phyloP scores from a whole-genome alignment of 2,329 filamentous ascomycete species.

The Ophiostoma montium region DNA sequence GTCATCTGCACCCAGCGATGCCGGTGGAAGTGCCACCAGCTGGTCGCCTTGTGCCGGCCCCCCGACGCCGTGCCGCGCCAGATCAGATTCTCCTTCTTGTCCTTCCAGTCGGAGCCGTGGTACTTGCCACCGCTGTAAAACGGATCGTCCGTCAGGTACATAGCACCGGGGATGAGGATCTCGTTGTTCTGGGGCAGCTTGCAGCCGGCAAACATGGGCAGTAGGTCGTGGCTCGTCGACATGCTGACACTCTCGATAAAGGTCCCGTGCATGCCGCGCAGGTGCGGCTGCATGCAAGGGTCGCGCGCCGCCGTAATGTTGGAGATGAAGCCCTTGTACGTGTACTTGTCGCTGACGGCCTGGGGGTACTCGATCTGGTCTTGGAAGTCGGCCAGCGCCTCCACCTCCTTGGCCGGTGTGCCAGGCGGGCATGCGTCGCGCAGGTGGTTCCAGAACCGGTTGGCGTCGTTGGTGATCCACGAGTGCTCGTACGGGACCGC shows the following conservation, averaged over 20 bases:
- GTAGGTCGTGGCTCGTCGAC: slow-evolving; percentile 33
- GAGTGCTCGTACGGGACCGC: slow-evolving; percentile 25
- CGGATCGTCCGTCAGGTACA: slow-evolving; percentile 45
- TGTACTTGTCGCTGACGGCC: slow-evolving; percentile 14
- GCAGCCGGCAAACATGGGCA: slow-evolving; percentile 45
- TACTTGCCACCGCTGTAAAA: slow-evolving; percentile 42
- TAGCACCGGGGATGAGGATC: slow-evolving; percentile 45
- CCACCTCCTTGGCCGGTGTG: slow-evolving; percentile 28
- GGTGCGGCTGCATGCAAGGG: slow-evolving; percentile 37
- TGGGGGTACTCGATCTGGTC: slow-evolving; percentile 7
- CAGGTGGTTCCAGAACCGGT: slow-evolving; percentile 43
- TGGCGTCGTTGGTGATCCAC: slow-evolving; percentile 32
- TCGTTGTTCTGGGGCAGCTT: slow-evolving; percentile 47
- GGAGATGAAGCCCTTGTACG: slow-evolving; percentile 31
- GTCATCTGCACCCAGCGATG: slow-evolving; percentile 57
- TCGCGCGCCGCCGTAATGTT: slow-evolving; percentile 42
- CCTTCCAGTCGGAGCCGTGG: slow-evolving; percentile 42
- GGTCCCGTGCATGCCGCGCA: slow-evolving; percentile 34
- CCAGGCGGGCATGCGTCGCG: slow-evolving; percentile 42
- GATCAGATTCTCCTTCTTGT: slow-evolving; percentile 40
- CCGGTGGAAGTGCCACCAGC: slow-evolving; percentile 57
- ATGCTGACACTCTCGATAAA: slow-evolving; percentile 36
- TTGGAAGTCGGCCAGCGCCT: slow-evolving; percentile 23
- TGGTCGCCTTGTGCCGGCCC: slow-evolving; percentile 35
- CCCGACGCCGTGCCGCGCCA: slow-evolving; percentile 56